Evolutionary conservation across 2,329 filamentous ascomycete genomes (phyloP).

Genomic region (Fusarium nelsonii): DNA sequence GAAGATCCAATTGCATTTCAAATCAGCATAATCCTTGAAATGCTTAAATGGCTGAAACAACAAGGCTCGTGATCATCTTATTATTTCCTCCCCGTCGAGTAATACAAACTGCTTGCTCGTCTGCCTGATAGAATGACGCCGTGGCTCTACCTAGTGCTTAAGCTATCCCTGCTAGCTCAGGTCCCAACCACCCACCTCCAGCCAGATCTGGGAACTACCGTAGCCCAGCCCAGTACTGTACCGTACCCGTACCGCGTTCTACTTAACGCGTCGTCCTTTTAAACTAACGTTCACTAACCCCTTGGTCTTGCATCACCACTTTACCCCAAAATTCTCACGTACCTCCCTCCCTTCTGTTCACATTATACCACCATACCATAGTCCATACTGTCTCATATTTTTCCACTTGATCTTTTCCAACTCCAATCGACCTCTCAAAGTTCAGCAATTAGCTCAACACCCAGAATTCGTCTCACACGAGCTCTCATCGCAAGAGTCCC

Average conservation of each 20-base stretch:
- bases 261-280: conserved; percentile 34
- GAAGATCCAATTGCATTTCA: not conserved
- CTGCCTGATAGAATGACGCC: conserved; percentile 21
- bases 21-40: not conserved
- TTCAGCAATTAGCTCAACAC: conserved; percentile 1
- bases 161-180: conserved; percentile 33
- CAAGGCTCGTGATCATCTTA: not conserved
- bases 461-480: conserved; percentile 36
- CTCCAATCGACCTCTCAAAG: not conserved
- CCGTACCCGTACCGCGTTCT: conserved; percentile 35
- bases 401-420: not conserved
- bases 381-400: not conserved
- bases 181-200: conserved; percentile 38
- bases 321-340: conserved; percentile 29
- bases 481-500: conserved; percentile 23
- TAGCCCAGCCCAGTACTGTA: conserved; percentile 4
- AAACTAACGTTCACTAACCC: conserved; percentile 13
- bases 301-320: conserved; percentile 37
- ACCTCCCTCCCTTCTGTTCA: conserved; percentile 10
- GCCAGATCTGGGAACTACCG: conserved; percentile 36
- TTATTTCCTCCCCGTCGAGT: not conserved
- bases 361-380: conserved; percentile 4
- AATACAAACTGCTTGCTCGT: not conserved
- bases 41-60: too few relatives aligned
- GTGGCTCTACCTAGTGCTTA: conserved; percentile 30